phyloP scores from a whole-genome alignment of 108 stramenopile genomes.

The Skeletonema tropicum region DNA sequence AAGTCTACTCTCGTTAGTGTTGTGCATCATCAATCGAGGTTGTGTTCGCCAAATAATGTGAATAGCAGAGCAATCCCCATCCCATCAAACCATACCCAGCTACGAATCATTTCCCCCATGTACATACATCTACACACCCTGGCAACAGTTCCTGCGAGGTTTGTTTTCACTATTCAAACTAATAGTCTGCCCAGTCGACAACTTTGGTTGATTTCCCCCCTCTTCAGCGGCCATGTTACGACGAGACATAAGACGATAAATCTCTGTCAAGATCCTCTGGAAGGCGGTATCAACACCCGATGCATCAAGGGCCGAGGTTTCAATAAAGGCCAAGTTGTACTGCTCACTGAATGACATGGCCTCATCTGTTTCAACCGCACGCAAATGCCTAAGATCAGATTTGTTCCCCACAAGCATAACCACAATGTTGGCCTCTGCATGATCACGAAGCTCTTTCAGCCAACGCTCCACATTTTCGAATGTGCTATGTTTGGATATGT shows the following conservation, averaged over 20 bases:
- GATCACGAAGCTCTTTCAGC: conserved; percentile 98
- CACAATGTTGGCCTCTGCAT: conserved; percentile 98
- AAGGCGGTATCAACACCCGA: conserved; percentile 97
- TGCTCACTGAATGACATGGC: conserved; percentile 98
- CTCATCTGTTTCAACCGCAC: conserved; percentile 97
- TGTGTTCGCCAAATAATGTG: background rate
- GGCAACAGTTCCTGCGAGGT: conserved; percentile 45
- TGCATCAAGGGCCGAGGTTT: conserved; percentile 96
- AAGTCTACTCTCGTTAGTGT: background rate
- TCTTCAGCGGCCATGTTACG: conserved; percentile 87
- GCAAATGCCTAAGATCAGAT: conserved; percentile 93
- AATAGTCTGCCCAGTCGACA: conserved; percentile 82
- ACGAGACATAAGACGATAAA: conserved; percentile 85
- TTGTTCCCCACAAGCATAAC: conserved; percentile 99
- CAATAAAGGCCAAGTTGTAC: conserved; percentile 98
- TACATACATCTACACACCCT: conserved; percentile 28
- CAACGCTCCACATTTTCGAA: conserved; percentile 99
- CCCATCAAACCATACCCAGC: background rate
- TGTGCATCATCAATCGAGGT: background rate
- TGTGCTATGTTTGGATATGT: conserved; percentile 97
- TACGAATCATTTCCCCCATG: background rate
- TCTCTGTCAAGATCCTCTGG: conserved; percentile 96
- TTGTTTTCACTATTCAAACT: conserved; percentile 60
- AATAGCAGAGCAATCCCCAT: background rate
- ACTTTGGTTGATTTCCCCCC: conserved; percentile 66